These are phyloP conservation scores for Globisporangium emineosum DNA, from an alignment of 352 stramenopile species.

Conservation along the genomic window DNA sequence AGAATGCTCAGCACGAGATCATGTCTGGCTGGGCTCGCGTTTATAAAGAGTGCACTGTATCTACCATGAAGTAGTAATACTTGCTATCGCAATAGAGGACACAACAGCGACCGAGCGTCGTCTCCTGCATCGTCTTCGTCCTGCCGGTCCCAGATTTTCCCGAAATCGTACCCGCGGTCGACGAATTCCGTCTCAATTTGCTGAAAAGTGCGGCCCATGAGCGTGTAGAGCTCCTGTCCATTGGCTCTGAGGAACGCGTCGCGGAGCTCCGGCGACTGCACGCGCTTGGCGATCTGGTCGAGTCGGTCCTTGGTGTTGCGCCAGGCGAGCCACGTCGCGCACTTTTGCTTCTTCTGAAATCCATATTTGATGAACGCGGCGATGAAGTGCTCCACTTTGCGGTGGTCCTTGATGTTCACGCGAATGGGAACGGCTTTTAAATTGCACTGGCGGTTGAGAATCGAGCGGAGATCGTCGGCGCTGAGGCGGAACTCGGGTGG, in stretches of 20 bases:
- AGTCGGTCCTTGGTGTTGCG: conserved; percentile 14
- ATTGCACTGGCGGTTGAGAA: conserved; percentile 14
- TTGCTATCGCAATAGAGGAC: background rate
- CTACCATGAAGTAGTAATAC: too few relatives aligned
- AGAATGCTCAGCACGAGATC: too few relatives aligned
- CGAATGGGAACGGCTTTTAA: conserved; percentile 2
- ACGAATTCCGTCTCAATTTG: conserved; percentile 7
- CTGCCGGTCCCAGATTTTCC: conserved; percentile 1
- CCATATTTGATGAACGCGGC: conserved; percentile 9
- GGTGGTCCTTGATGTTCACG: conserved; percentile 15
- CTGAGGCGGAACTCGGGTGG: background rate
- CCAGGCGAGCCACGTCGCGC: conserved; percentile 5
- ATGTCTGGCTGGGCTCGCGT: too few relatives aligned
- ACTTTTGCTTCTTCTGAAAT: background rate
- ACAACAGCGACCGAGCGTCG: too few relatives aligned
- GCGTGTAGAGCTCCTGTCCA: background rate
- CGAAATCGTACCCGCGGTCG: background rate
- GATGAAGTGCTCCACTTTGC: conserved; percentile 15
- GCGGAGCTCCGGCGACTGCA: conserved; percentile 8
- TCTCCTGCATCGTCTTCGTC: background rate
- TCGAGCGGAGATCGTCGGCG: background rate
- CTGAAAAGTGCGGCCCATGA: conserved; percentile 4
- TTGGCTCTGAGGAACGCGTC: background rate
- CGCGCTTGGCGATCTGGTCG: background rate
- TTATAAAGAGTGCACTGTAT: too few relatives aligned